phyloP scores from a whole-genome alignment of 139 green algal genomes.

The Coelastrella sp. region DNA sequence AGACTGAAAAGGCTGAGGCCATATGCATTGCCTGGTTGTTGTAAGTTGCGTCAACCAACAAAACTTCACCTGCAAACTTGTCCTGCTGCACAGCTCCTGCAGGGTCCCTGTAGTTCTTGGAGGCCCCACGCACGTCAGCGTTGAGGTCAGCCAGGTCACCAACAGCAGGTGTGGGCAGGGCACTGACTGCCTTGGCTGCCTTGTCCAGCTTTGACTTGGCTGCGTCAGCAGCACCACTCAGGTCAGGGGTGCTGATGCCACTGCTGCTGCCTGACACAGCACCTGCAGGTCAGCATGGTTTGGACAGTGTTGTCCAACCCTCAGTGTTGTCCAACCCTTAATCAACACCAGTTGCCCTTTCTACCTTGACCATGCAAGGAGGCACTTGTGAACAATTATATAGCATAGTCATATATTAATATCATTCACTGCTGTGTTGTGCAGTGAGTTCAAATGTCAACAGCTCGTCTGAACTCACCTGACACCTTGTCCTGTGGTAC shows the following conservation, averaged over 20 bases:
- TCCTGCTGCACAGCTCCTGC: neutral
- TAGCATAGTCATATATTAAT: too few species aligned
- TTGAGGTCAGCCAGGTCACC: constrained; percentile 23
- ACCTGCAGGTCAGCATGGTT: neutral
- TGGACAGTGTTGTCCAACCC: too few species aligned
- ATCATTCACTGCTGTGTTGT: too few species aligned
- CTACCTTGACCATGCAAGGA: neutral
- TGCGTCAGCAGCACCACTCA: neutral
- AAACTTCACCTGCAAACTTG: neutral
- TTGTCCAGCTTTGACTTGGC: neutral
- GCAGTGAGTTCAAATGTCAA: neutral
- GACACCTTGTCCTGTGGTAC: neutral
- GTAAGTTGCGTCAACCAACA: neutral
- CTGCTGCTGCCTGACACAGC: neutral
- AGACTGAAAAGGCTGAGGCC: too few species aligned
- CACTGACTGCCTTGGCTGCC: neutral
- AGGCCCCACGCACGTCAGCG: neutral
- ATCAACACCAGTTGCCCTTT: too few species aligned
- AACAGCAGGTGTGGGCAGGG: neutral
- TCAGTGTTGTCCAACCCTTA: too few species aligned
- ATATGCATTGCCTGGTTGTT: too few species aligned
- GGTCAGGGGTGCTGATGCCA: neutral
- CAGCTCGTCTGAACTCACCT: neutral
- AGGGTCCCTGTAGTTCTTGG: constrained; percentile 26
- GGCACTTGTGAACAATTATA: neutral